Conservation (phyloP, 2,329 filamentous ascomycete species). For the Neocatenulostroma microsporum region DNA sequence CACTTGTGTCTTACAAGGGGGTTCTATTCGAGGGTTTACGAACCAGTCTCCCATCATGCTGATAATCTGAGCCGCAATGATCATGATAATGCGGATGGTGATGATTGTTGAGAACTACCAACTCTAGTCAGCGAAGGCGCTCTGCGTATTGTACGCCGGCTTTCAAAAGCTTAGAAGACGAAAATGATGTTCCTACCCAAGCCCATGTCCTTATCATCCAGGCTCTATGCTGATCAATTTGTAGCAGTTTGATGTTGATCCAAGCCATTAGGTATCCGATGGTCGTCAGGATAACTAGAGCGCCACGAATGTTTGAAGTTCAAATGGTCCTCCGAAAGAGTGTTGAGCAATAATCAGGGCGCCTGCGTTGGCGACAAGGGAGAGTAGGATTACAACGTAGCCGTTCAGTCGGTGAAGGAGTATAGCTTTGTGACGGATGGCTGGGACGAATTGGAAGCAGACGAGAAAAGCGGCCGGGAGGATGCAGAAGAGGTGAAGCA, state of each 20-base stretch:
- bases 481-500: slow-evolving; percentile 36
- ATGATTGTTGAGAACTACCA: slow-evolving; percentile 39
- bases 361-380: slow-evolving; percentile 41
- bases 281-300: slow-evolving; percentile 41
- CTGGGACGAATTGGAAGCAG: slow-evolving; percentile 37
- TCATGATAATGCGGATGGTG: slow-evolving; percentile 44
- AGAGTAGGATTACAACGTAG: slow-evolving; percentile 46
- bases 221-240: slow-evolving; percentile 56
- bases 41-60: slow-evolving; percentile 27
- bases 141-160: neutral
- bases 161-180: neutral
- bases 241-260: slow-evolving; percentile 51
- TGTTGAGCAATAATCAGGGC: slow-evolving; percentile 48
- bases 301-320: slow-evolving; percentile 40
- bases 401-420: slow-evolving; percentile 55
- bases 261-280: slow-evolving; percentile 42
- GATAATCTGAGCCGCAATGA: slow-evolving; percentile 37
- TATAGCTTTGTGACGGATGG: slow-evolving; percentile 41
- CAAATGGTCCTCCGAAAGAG: slow-evolving; percentile 49
- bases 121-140: neutral
- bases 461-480: slow-evolving; percentile 35
- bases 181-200: slow-evolving; percentile 33
- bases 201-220: slow-evolving; percentile 51
- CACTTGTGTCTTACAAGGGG: no score
- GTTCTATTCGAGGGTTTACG: no score